Evolutionary conservation across 495 filamentous ascomycete genomes (phyloP), one percentile per base, ranked within the genome.

Genomic region (Schizothecium vesticola): DNA sequence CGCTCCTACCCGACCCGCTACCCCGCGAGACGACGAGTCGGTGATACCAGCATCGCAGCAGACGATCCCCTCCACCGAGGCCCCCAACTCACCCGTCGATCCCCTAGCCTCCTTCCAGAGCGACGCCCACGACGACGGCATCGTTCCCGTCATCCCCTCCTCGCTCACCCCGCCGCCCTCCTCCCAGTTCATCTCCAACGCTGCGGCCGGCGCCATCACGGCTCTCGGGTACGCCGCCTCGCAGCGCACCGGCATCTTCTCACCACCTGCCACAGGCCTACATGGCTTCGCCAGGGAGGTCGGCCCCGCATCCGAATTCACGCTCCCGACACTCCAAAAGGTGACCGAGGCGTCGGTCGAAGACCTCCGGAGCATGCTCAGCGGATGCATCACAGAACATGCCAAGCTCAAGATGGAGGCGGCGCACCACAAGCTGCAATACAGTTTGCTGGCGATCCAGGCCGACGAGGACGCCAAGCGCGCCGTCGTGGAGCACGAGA

Each of bases 361-460:
- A 1, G 86, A 89, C 69, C 83, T 92, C 61, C 86, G 88, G 9
- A 72, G 71, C 62, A 82, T 86, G 80, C 70, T 86, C n/a, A 78
- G 83, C 63, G 78, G 78, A 3, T 80, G 80, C 29, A 71, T 85
- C n/a, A 81, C 85, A 5, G 85, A 88, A 64, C 83, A 89, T 61
- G 80, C 82, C 43, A 82, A 79, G 31, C 86, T 94, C 62, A 91
- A 92, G 61, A 91, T 92, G 83, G 90, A 91, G 59, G 89, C 91
- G 1, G 89, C 96, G 25, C 95, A 99, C 75, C 90, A 96, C 82
- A 96, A 95, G 74, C 80, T 99, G 60, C 94, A 97, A 75, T 92
- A 95, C 74, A 92, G 89, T 72, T 84, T 99, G 69, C 85, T 97
- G 24, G 89, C 84, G 61, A 91, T 98, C 63, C 92, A 96, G 73